Evolutionary conservation across 805 yeast species (phyloP).

Genomic region (Phaffomyces antillensis): DNA sequence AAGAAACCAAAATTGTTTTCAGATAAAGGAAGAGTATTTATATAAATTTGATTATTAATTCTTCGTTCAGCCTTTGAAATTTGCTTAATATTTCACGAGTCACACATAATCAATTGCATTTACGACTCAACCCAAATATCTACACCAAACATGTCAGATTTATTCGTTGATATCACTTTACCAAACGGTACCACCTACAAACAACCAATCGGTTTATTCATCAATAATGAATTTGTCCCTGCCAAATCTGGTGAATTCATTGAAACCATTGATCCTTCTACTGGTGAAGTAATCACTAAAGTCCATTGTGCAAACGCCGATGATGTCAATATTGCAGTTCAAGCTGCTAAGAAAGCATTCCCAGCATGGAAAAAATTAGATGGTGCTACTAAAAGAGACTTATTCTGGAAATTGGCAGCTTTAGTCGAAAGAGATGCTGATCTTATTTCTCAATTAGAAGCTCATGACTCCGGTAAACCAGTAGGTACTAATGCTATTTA

Average conservation of each 20-base stretch:
- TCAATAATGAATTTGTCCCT: slow-evolving; percentile 62
- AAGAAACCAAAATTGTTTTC: too few species aligned
- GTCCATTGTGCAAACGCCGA: slow-evolving; percentile 44
- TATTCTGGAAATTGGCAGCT: slow-evolving; percentile 42
- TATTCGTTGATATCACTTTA: slow-evolving; percentile 33
- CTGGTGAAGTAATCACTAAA: slow-evolving; percentile 43
- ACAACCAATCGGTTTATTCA: slow-evolving; percentile 74
- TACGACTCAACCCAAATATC: background rate
- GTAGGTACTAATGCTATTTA: slow-evolving; percentile 42
- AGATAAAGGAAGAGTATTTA: too few species aligned
- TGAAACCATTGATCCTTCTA: slow-evolving; percentile 42
- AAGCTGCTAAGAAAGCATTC: slow-evolving; percentile 46
- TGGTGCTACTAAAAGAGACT: slow-evolving; percentile 40
- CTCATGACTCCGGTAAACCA: slow-evolving; percentile 56
- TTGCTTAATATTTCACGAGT: too few species aligned
- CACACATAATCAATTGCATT: too few species aligned
- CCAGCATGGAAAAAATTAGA: slow-evolving; percentile 40
- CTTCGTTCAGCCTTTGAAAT: too few species aligned
- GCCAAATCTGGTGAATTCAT: slow-evolving; percentile 39
- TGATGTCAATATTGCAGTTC: slow-evolving; percentile 49
- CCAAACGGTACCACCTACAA: slow-evolving; percentile 64
- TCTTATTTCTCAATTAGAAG: slow-evolving; percentile 48
- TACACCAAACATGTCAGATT: slow-evolving; percentile 15
- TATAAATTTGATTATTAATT: too few species aligned
- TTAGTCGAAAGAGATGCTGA: slow-evolving; percentile 42